Evolutionary conservation across 805 yeast genomes (phyloP).

Genomic region (Nakazawaea laoshanensis): DNA sequence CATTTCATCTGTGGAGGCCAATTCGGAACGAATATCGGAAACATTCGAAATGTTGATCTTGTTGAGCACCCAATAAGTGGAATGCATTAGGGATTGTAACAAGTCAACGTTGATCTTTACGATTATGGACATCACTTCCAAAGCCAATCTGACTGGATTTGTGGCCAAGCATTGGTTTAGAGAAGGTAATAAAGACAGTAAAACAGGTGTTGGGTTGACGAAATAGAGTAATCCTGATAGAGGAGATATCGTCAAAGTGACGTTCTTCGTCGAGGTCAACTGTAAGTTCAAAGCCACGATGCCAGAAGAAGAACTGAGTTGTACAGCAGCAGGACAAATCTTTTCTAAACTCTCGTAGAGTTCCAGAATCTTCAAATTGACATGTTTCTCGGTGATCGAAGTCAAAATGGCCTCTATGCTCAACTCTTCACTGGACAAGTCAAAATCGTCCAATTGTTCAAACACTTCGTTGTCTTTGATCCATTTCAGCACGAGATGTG

Average conservation of each 20-base stretch:
- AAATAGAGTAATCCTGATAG: constrained; percentile 34
- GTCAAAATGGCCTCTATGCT: constrained; percentile 29
- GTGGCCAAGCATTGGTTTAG: constrained; percentile 13
- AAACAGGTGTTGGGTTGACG: constrained; percentile 34
- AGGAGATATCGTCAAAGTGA: constrained; percentile 22
- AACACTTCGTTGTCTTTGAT: constrained; percentile 43
- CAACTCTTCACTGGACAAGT: constrained; percentile 19
- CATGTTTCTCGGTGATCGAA: constrained; percentile 30
- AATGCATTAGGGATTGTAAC: constrained; percentile 45
- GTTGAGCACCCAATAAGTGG: constrained; percentile 64
- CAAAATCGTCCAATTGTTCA: constrained; percentile 21
- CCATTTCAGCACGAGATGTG: constrained; percentile 51
- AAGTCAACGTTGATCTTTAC: constrained; percentile 41
- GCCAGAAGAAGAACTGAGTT: constrained; percentile 5
- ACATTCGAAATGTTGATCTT: constrained; percentile 37
- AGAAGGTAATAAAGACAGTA: constrained; percentile 22
- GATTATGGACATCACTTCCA: constrained; percentile 35
- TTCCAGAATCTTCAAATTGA: constrained; percentile 24
- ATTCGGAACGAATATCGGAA: constrained; percentile 1
- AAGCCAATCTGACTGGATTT: constrained; percentile 10
- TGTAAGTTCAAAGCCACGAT: constrained; percentile 18
- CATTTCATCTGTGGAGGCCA: constrained; percentile 11
- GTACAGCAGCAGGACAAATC: constrained; percentile 16
- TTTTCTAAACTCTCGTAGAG: constrained; percentile 22
- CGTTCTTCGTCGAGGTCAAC: constrained; percentile 20